A percentile compares a stretch with the other conserved stretches of the same genome.
These are phyloP conservation scores for Paracamarosporium sp. DNA, from an alignment of 2,329 filamentous ascomycete genomes.

Conservation along the genomic window DNA sequence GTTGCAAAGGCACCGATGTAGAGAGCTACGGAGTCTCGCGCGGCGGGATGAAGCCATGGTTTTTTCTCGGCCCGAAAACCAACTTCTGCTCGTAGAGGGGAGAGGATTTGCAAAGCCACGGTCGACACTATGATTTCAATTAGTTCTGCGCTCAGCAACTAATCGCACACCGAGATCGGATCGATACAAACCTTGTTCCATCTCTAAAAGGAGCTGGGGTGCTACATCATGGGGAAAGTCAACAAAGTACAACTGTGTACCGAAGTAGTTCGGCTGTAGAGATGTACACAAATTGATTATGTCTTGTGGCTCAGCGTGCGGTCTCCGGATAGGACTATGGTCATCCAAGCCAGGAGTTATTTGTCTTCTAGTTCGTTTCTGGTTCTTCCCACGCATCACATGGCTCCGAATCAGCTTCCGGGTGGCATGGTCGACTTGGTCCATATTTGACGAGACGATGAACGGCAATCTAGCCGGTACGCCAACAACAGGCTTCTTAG, in stretches of 20 bases:
- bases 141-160: neutral
- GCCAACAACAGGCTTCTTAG: neutral
- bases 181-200: neutral
- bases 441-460: neutral
- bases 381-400: conserved; percentile 55
- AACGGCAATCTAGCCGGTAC: neutral
- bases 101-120: neutral
- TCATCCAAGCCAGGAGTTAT: neutral
- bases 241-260: neutral
- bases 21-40: neutral
- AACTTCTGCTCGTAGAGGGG: neutral
- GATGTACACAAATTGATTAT: neutral
- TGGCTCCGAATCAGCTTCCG: conserved; percentile 50
- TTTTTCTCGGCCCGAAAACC: neutral
- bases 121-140: neutral
- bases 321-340: conserved; percentile 13
- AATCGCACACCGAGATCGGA: no score
- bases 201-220: neutral
- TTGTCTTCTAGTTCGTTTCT: conserved; percentile 17
- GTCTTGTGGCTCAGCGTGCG: neutral
- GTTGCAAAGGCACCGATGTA: neutral
- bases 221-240: neutral
- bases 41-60: neutral
- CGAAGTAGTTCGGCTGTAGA: neutral
- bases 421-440: conserved; percentile 26